Percentiles rank a stretch among this genome's conserved stretches.
phyloP scores from a whole-genome alignment of 139 green algal genomes.

The Microglena sp. region DNA sequence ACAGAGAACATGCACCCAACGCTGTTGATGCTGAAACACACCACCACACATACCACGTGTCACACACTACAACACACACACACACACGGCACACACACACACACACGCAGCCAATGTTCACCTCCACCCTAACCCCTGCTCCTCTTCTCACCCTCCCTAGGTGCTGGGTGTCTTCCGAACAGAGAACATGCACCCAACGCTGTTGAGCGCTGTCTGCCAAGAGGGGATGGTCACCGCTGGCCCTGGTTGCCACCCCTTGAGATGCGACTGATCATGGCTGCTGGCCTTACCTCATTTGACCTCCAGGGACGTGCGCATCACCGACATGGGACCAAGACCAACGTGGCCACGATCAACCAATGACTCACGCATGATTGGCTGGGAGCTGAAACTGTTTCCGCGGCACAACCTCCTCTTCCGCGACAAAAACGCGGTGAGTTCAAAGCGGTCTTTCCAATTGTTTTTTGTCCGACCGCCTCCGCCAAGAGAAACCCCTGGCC shows the following conservation, averaged over 20 bases:
- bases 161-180: slow-evolving; percentile 60
- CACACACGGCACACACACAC: not conserved
- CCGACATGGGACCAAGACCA: not conserved
- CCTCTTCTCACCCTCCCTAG: slow-evolving; percentile 14
- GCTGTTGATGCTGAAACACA: not conserved
- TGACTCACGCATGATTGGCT: slow-evolving; percentile 63
- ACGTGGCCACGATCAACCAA: slow-evolving; percentile 17
- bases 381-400: slow-evolving; percentile 70
- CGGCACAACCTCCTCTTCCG: slow-evolving; percentile 73
- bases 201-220: no score
- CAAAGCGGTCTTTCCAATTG: no score
- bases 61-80: slow-evolving; percentile 1
- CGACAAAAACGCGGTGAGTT: slow-evolving; percentile 77
- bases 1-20: no score
- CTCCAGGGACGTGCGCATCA: not conserved
- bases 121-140: not conserved
- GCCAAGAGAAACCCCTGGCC: no score
- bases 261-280: no score
- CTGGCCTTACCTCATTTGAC: no score
- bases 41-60: not conserved
- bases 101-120: not conserved
- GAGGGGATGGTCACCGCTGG: no score
- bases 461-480: no score
- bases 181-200: slow-evolving; percentile 64
- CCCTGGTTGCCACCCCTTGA: no score